phyloP scores from a whole-genome alignment of 805 yeast genomes.

The Henningerozyma blattae region DNA sequence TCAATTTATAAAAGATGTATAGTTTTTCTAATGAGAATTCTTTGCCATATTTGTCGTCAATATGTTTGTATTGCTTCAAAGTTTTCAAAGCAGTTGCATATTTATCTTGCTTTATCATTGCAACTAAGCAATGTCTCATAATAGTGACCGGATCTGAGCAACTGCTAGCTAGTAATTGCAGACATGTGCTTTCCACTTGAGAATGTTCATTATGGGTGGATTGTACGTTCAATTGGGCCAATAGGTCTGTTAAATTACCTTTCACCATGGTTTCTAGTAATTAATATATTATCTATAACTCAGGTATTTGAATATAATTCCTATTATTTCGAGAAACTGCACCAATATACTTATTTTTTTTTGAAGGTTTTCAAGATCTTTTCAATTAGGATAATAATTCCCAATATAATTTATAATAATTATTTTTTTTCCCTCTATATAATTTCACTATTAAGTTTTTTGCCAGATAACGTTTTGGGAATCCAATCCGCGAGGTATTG shows the following conservation, averaged over 20 bases:
- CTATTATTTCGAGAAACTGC: not conserved
- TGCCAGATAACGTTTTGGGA: too few species aligned
- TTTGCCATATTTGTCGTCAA: slow-evolving; percentile 25
- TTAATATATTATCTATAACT: not conserved
- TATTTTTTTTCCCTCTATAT: too few species aligned
- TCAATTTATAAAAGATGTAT: slow-evolving; percentile 51
- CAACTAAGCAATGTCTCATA: slow-evolving; percentile 38
- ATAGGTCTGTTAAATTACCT: slow-evolving; percentile 14
- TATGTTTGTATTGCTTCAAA: slow-evolving; percentile 27
- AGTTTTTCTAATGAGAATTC: slow-evolving; percentile 40
- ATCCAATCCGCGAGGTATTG: too few species aligned
- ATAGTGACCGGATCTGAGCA: slow-evolving; percentile 11
- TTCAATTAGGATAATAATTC: too few species aligned
- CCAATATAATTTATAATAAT: too few species aligned
- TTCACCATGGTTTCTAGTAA: slow-evolving; percentile 9
- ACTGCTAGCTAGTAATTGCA: slow-evolving; percentile 11
- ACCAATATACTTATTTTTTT: not conserved
- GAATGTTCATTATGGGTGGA: slow-evolving; percentile 19
- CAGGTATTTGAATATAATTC: too few species aligned
- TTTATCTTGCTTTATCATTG: slow-evolving; percentile 54
- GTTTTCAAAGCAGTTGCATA: slow-evolving; percentile 40
- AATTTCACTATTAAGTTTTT: too few species aligned
- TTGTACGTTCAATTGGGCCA: slow-evolving; percentile 20
- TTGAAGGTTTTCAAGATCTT: too few species aligned
- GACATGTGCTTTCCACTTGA: slow-evolving; percentile 18